Evolutionary conservation across 805 yeast genomes (phyloP).

Genomic region (Candida berthetii): DNA sequence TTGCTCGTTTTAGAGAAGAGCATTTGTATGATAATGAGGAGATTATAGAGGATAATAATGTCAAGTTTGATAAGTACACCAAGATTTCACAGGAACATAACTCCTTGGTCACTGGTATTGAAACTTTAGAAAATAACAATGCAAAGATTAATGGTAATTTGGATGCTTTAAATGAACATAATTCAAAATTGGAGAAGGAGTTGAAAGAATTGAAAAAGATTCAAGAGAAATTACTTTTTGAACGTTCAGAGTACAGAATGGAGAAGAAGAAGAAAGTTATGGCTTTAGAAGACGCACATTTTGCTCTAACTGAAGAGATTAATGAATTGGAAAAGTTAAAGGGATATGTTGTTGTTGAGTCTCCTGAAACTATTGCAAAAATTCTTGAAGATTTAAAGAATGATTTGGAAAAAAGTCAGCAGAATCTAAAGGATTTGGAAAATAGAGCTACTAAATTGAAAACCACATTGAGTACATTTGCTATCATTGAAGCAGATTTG

Average conservation of each 20-base stretch:
- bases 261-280: slow-evolving; percentile 54
- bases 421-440: slow-evolving; percentile 35
- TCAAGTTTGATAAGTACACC: slow-evolving; percentile 38
- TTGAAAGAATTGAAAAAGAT: slow-evolving; percentile 51
- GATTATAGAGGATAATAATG: slow-evolving; percentile 48
- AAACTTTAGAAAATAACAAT: slow-evolving; percentile 25
- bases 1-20: slow-evolving; percentile 78
- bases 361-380: slow-evolving; percentile 47
- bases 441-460: slow-evolving; percentile 41
- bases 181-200: slow-evolving; percentile 53
- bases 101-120: slow-evolving; percentile 26
- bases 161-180: slow-evolving; percentile 40
- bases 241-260: slow-evolving; percentile 57
- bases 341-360: slow-evolving; percentile 52
- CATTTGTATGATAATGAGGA: slow-evolving; percentile 65
- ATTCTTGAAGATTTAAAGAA: slow-evolving; percentile 46
- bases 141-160: slow-evolving; percentile 23
- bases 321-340: slow-evolving; percentile 55
- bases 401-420: slow-evolving; percentile 35
- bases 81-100: slow-evolving; percentile 35
- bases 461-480: slow-evolving; percentile 53
- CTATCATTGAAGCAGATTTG: slow-evolving; percentile 20
- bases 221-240: slow-evolving; percentile 57
- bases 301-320: slow-evolving; percentile 47
- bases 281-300: slow-evolving; percentile 55